phyloP scores from a whole-genome alignment of 1,139 yeast genomes.

The Ashbya aceris region DNA sequence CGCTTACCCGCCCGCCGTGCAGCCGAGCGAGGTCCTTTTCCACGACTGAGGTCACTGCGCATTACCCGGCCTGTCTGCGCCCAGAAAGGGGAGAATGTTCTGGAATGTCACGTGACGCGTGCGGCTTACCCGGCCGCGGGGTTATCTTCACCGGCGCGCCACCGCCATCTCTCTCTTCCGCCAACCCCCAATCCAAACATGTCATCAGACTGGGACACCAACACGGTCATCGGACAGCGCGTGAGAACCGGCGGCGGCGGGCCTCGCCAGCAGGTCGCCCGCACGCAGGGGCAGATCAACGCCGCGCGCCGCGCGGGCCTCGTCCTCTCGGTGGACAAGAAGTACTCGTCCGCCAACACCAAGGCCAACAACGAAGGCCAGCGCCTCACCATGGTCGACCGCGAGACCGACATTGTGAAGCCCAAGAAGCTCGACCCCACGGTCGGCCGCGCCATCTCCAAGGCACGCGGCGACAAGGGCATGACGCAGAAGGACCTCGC shows the following conservation, averaged over 20 bases:
- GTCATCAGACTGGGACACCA: slow-evolving; percentile 76
- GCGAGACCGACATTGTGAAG: slow-evolving; percentile 87
- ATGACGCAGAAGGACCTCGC: slow-evolving; percentile 94
- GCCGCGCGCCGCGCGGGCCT: slow-evolving; percentile 91
- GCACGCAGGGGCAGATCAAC: slow-evolving; percentile 66
- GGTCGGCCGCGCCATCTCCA: slow-evolving; percentile 82
- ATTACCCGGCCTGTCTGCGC: too few species aligned
- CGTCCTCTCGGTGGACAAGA: slow-evolving; percentile 87
- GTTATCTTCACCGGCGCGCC: too few species aligned
- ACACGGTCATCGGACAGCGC: slow-evolving; percentile 78
- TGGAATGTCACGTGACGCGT: too few species aligned
- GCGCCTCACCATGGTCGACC: slow-evolving; percentile 84
- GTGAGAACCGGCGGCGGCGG: slow-evolving; percentile 86
- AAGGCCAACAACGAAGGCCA: slow-evolving; percentile 84
- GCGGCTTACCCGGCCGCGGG: too few species aligned
- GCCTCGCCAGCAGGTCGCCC: slow-evolving; percentile 80
- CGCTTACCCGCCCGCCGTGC: too few species aligned
- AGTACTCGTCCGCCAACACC: slow-evolving; percentile 62
- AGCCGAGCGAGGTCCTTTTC: too few species aligned
- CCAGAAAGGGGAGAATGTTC: too few species aligned
- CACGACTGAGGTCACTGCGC: too few species aligned
- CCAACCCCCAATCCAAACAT: not conserved
- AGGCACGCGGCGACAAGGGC: slow-evolving; percentile 82
- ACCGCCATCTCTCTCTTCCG: too few species aligned
- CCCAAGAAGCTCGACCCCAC: slow-evolving; percentile 76